Conservation (phyloP, 192 early-diverging fungal species). For the Umbelopsis sp. region DNA sequence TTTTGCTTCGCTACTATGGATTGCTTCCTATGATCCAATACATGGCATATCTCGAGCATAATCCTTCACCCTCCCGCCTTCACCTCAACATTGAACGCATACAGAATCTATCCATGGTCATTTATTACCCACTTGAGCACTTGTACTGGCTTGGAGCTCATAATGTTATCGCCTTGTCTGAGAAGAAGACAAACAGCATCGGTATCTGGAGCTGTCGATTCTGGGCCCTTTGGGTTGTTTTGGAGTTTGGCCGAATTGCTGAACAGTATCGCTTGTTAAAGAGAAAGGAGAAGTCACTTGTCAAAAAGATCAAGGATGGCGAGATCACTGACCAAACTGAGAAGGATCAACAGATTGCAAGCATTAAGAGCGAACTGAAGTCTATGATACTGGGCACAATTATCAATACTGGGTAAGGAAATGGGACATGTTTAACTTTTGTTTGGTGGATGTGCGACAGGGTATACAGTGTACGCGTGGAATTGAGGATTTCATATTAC, state of each 20-base stretch:
- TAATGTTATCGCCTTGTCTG: slow-evolving; percentile 75
- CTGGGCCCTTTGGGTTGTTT: slow-evolving; percentile 91
- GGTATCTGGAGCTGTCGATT: slow-evolving; percentile 95
- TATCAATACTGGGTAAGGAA: slow-evolving; percentile 86
- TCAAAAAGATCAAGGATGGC: slow-evolving; percentile 58
- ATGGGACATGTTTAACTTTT: no score
- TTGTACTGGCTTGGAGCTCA: slow-evolving; percentile 92
- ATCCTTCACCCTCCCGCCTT: slow-evolving; percentile 64
- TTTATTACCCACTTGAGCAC: slow-evolving; percentile 97
- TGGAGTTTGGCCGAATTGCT: slow-evolving; percentile 85
- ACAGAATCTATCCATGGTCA: slow-evolving; percentile 84
- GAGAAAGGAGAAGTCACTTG: slow-evolving; percentile 43
- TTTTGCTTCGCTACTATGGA: slow-evolving; percentile 85
- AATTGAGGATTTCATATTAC: neutral
- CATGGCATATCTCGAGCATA: slow-evolving; percentile 76
- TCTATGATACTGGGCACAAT: slow-evolving; percentile 71
- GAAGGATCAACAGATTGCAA: slow-evolving; percentile 68
- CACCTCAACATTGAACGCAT: slow-evolving; percentile 74
- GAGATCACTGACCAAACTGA: slow-evolving; percentile 46
- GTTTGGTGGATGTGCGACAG: no score
- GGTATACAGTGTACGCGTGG: neutral
- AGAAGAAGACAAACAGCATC: slow-evolving; percentile 71
- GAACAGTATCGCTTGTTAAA: slow-evolving; percentile 66
- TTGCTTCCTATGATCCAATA: slow-evolving; percentile 87
- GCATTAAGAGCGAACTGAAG: slow-evolving; percentile 55